Base-by-base conservation (phyloP, 2,329 filamentous ascomycete genomes). In the Trichoderma guizhouense region DNA sequence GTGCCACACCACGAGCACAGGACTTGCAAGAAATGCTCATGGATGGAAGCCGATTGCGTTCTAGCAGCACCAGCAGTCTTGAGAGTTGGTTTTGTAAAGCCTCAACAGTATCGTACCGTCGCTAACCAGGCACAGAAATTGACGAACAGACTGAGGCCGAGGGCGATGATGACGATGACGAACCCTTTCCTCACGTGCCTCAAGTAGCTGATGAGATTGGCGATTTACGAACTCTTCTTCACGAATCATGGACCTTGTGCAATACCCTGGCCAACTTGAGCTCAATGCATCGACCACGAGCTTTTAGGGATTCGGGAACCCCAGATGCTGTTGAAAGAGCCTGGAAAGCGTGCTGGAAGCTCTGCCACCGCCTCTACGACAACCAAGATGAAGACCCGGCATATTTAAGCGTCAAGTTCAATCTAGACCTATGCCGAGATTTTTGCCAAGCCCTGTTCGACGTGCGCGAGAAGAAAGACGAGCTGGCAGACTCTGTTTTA, bases 381-480 rank as follows among this genome's bases (percentile, higher is more conserved):
- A 93, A 91, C 75, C 88, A 91, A 66, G 90, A 95, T 71, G 91
- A 94, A 74, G 87, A 91, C 68, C 85, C 89, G 36, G 88, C 90
- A 67, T 82, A 82, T n/a, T 88, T 88, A 36, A 90, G 92, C 73
- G 90, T 95, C 57, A 87, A 88, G 71, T 89, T 90, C 24, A 97
- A 93, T 2, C 83, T 98, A 47, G 94, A 97, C 79, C 85, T 97
- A 5, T 97, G 94, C 79, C 91, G 94, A 26, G 93, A 97, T 75
- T 97, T 98, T 78, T 97, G 94, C 77, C 94, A 97, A 81, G 89
- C 94, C 0, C 84, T 98, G 12, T 98, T 98, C 77, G 95, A 98
- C 78, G 91, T 95, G 21, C 88, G 95, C 51, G 88, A 92, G 72
- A 90, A 90, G 74, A 90, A 91, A 66, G 92, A 97, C 74, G 93